phyloP scores from a whole-genome alignment of 495 filamentous ascomycete genomes.

The Xylona heveae region DNA sequence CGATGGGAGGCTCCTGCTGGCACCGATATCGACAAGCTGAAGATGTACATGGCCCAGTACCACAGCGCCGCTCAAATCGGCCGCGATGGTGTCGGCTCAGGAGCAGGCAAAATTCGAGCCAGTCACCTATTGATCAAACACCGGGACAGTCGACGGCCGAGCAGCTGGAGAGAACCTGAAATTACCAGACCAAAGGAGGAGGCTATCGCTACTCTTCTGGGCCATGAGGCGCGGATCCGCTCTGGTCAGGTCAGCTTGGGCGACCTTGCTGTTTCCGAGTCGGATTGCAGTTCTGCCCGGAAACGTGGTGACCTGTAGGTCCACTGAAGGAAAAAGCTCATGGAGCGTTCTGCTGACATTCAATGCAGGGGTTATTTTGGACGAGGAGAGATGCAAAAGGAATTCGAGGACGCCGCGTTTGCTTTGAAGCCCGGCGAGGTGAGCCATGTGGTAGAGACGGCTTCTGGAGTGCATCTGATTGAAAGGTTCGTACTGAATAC shows the following conservation, averaged over 20 bases:
- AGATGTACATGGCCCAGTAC: constrained; percentile 73
- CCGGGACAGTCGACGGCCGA: constrained; percentile 59
- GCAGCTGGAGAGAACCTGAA: constrained; percentile 74
- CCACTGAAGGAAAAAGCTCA: not conserved
- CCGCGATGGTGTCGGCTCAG: constrained; percentile 21
- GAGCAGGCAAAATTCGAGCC: constrained; percentile 73
- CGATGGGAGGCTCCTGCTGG: constrained; percentile 82
- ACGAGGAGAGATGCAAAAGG: constrained; percentile 90
- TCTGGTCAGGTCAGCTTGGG: constrained; percentile 43
- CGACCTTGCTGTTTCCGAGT: constrained; percentile 69
- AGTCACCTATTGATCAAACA: constrained; percentile 91
- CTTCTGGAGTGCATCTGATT: constrained; percentile 90
- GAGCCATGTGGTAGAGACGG: constrained; percentile 68
- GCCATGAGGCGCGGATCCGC: constrained; percentile 51
- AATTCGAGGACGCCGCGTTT: constrained; percentile 93
- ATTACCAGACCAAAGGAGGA: constrained; percentile 81
- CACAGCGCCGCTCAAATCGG: constrained; percentile 36
- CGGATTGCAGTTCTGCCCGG: constrained; percentile 82
- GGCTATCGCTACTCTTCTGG: constrained; percentile 52
- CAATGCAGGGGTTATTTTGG: constrained; percentile 63
- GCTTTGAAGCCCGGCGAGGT: constrained; percentile 66
- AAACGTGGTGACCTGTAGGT: constrained; percentile 80
- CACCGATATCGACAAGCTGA: constrained; percentile 76
- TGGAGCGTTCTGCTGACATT: constrained; percentile 4
- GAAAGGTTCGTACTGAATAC: too few relatives aligned